Evolutionary conservation across 2,329 filamentous ascomycete species (phyloP), one percentile per base, ranked within the genome.

Genomic region (Rhexocercosporidium sp.): DNA sequence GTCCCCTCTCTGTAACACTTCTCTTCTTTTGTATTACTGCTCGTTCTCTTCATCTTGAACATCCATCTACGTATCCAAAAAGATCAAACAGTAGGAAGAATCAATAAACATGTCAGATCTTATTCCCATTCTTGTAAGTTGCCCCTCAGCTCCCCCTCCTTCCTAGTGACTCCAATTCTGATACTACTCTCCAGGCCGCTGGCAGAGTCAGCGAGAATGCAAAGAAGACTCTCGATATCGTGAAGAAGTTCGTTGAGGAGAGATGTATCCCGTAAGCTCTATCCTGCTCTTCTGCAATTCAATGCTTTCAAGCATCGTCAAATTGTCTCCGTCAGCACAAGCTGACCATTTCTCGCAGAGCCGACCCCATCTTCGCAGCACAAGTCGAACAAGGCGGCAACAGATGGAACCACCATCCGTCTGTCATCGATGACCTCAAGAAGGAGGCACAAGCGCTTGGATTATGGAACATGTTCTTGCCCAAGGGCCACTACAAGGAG

Each of bases 401-500:
- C 69, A 89, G 95, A 83, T 98, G 95, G 91, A 86, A 91, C 72
- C 81, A 84, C 46, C 92, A 96, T 78, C 95, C 96, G 0, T 78
- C 85, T 49, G 85, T 98, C 74, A 87, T 99, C 69, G 96, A 99
- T 73, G 90, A 96, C 64, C 86, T 99, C 74, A 98, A 98, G 86
- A 83, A 82, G 71, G 92, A 94, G 79, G 96, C 95, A 53, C 87
- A 85, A 77, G 86, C 91, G 74, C 86, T 97, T 29, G 96, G 95
- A 1, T 85, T 99, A 54, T 99, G 96, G 96, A 99, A 99, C 82
- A 92, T 99, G 90, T 99, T 99, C 85, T 82, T 99, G 73, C 93
- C 96, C 71, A 95, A 92, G 83, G 94, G 90, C 75, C 94, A 97
- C 82, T 98, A 97, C 86, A 93, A 91, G 79, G 93, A 97, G 82